Base-by-base conservation (phyloP, 2,329 filamentous ascomycete species). In the Dendrostoma leiphaemia region DNA sequence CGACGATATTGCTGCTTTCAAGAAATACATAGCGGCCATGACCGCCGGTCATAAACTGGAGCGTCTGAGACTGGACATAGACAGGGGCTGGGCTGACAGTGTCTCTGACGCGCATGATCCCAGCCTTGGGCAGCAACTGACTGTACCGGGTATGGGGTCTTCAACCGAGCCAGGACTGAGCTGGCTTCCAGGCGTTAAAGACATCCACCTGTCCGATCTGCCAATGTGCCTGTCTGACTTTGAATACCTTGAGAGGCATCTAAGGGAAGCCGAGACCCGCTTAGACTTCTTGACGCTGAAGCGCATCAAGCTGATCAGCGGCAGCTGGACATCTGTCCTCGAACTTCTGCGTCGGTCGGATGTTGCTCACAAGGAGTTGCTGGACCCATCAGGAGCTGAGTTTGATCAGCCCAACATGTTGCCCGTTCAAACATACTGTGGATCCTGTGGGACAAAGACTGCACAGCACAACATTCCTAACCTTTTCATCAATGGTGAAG, bases 211-310 rank as follows among this genome's bases (percentile, higher is more conserved):
- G 8, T 45, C 54, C 12, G 28, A 48, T 26, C 15, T 53, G 8
- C 37, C 54, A 9, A 24, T 56, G 13, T 44, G 47, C 12, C 10
- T 53, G 7, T 19, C 31, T 2, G 54, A 56, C 21, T 21, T 56
- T 31, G 31, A 34, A 32, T 23, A 13, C 1, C 24, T 56, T 13
- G 44, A 32, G 23, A 28, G 41, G 0, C 21, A n/a, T 28, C 45
- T 56, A 10, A 13, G 12, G 19, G 21, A 32, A 9, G 13, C 23
- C 6, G 40, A 29, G 7, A 17, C 26, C 9, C 34, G 23, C n/a
- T 45, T 56, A 6, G 50, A 53, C 4, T 53, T 53, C 12, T n/a
- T 56, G 37, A 56, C 54, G 3, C 9, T 56, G 15, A 34, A 47
- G n/a, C 40, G 32, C 2, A 17, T 43, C 34, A 51, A 34, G 8